Evolutionary conservation across 129 eudicot genomes (phyloP), one percentile per base, ranked within the genome.

Genomic region (Ambrosia trifida): DNA sequence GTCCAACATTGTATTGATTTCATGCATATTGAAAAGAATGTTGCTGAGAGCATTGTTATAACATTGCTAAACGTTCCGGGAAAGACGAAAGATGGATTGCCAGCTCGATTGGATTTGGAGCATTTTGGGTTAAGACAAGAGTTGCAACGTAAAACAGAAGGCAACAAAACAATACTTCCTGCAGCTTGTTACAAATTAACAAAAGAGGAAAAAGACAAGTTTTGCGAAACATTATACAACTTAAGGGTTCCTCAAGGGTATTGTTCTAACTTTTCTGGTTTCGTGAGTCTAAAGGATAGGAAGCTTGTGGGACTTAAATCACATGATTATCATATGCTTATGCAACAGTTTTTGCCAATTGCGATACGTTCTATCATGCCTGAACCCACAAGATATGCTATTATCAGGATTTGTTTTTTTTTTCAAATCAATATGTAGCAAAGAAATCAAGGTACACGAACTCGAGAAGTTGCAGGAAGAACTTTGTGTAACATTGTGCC

Each of bases 221-320:
- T 47, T 47, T 47, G 28, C 12, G 53, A 47, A 12, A 11, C 53
- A 47, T 47, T 47, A 47, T 5, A 47, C 17, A 13, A 13, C 17
- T 47, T 47, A 47, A 47, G 53, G 53, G 50, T 45, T 45, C 50
- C 13, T 5, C 50, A 45, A 45, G 50, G 50, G 13, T 45, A 45
- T 45, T 45, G 50, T 45, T 45, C 13, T 7, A 45, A 45, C 14
- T 45, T 45, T 45, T 45, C 13, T 45, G 10, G 13, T 45, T 10
- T 45, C n/a, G 50, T 45, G 13, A 45, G 50, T 45, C 50, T 45
- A 45, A 45, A 45, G 50, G 53, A 47, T 47, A 47, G 53, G 53
- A 47, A 12, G 53, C 53, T 47, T 47, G 17, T 47, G 5, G 53
- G 53, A 47, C 53, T 47, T 12, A 47, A 13, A 14, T 47, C 17